Base-by-base conservation (phyloP, 2,329 filamentous ascomycete species). In the Cryphonectria naterciae region DNA sequence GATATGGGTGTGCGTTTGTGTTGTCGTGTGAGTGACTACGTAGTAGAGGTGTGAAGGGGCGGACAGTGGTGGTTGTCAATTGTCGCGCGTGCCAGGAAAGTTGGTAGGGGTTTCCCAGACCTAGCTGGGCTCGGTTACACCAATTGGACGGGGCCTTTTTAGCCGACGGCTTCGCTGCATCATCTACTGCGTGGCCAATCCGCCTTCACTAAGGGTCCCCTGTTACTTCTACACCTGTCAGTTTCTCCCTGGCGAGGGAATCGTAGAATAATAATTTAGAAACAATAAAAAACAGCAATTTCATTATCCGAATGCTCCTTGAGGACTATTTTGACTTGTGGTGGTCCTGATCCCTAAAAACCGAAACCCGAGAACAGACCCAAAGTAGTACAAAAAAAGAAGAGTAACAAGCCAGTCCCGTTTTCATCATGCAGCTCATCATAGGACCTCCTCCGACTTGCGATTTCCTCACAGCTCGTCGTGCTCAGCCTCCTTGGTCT, bases 401-500 rank as follows among this genome's bases (percentile, higher is more conserved):
- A 56, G 46, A 49, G 41, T 43, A 17, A 8, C 32, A 71, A 71
- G 46, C 67, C 67, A 15, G 62, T 54, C 61, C 62, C 62, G 49
- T 68, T 58, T 64, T 49, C 56, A 49, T 68, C 58, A 63, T 65
- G 56, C 67, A 43, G 65, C 54, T 32, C 39, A 43, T 62, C 13
- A 52, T 19, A 68, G 68, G n/a, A 37, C 49, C 65, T 41, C 11
- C 41, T n/a, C 19, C 35, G 68, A 61, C 35, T 52, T 35, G 64
- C 65, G 69, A 70, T 54, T 70, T 74, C 74, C 86, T 85, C 93
- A 95, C 86, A 95, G 86, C 86, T 95, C 93, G 79, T 95, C 93
- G 78, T 94, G 92, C 49, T 83, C 83, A 62, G 81, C 79, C 80
- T 86, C 82, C 75, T 80, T 83, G 11, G 66, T 63, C 77, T 86